These are phyloP conservation scores for Bipolaris gigantea DNA, from an alignment of 2,329 filamentous ascomycete species.

Conservation along the genomic window DNA sequence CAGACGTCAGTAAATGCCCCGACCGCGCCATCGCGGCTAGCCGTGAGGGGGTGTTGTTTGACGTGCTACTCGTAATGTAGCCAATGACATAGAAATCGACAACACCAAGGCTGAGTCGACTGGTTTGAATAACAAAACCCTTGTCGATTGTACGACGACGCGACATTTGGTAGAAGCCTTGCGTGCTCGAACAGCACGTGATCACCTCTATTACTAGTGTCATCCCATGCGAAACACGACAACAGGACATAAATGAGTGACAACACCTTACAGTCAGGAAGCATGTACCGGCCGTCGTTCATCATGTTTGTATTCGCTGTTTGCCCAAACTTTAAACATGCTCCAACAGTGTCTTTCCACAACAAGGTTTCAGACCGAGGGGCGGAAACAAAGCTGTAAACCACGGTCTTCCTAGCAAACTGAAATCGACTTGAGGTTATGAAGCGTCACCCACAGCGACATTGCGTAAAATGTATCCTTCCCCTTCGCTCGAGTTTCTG, in stretches of 20 bases:
- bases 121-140: neutral
- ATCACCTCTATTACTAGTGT: neutral
- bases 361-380: too few relatives aligned
- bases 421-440: too few relatives aligned
- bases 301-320: neutral
- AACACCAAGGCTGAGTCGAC: neutral
- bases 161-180: neutral
- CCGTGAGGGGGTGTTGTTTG: neutral
- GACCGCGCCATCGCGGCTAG: neutral
- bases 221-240: neutral
- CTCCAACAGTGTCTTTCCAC: too few relatives aligned
- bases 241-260: neutral
- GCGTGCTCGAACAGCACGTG: neutral
- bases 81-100: neutral
- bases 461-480: too few relatives aligned
- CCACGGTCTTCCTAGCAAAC: too few relatives aligned
- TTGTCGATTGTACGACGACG: neutral
- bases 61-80: neutral
- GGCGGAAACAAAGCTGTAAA: too few relatives aligned
- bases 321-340: neutral
- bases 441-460: too few relatives aligned
- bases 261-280: neutral
- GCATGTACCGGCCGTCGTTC: neutral
- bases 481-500: neutral
- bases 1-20: neutral